phyloP scores from a whole-genome alignment of 1,139 yeast genomes.

The Yamadazyma mexicana region DNA sequence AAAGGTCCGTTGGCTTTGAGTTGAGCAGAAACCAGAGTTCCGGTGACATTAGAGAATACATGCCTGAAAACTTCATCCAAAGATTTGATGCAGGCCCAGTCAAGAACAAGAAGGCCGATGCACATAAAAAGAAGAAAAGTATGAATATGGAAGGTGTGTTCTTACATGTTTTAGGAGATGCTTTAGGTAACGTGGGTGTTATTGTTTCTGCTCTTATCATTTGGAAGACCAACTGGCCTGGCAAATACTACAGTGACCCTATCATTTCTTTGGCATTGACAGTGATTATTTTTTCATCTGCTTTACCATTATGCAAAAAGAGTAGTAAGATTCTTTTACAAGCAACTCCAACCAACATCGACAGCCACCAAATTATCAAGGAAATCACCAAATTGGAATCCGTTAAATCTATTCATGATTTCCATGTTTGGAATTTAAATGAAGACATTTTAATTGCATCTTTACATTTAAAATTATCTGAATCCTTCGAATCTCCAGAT shows the following conservation, averaged over 20 bases:
- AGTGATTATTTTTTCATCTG: slow-evolving; percentile 83
- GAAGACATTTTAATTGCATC: slow-evolving; percentile 89
- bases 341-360: slow-evolving; percentile 83
- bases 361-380: slow-evolving; percentile 70
- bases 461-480: slow-evolving; percentile 75
- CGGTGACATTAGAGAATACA: slow-evolving; percentile 23
- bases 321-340: slow-evolving; percentile 87
- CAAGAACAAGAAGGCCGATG: slow-evolving; percentile 27
- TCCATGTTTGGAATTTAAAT: slow-evolving; percentile 94
- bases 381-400: slow-evolving; percentile 69
- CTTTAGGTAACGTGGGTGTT: slow-evolving; percentile 93
- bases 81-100: slow-evolving; percentile 36
- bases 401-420: slow-evolving; percentile 85
- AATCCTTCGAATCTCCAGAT: slow-evolving; percentile 27
- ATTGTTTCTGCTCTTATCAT: slow-evolving; percentile 85
- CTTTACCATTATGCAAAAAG: slow-evolving; percentile 84
- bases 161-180: slow-evolving; percentile 93
- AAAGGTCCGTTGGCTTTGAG: neutral
- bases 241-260: slow-evolving; percentile 90
- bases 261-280: slow-evolving; percentile 83
- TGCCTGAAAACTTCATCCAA: slow-evolving; percentile 42
- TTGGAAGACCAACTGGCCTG: slow-evolving; percentile 88
- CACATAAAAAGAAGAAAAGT: slow-evolving; percentile 46
- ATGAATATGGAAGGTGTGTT: slow-evolving; percentile 97
- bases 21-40: slow-evolving; percentile 12